Evolutionary conservation across 805 yeast species (phyloP).

Genomic region (Yamadazyma nakazawae): DNA sequence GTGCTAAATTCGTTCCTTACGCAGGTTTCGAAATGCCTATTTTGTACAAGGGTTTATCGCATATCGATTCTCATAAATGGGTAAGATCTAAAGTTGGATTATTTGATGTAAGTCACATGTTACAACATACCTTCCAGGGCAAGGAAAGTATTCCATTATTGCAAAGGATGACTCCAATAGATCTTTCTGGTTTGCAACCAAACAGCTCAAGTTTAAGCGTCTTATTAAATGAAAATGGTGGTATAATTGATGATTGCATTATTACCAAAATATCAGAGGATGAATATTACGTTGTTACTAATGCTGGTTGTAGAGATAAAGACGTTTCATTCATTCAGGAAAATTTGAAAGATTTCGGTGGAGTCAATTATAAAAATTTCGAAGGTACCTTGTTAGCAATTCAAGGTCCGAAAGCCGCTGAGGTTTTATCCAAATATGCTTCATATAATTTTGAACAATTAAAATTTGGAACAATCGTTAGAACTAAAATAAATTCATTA

Average conservation of each 20-base stretch:
- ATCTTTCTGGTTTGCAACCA: slow-evolving; percentile 53
- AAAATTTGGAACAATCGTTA: slow-evolving; percentile 57
- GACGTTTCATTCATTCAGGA: slow-evolving; percentile 63
- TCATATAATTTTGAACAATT: slow-evolving; percentile 54
- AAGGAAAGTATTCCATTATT: slow-evolving; percentile 62
- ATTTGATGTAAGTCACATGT: slow-evolving; percentile 97
- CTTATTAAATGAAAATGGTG: slow-evolving; percentile 64
- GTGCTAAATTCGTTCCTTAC: slow-evolving; percentile 91
- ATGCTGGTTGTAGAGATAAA: slow-evolving; percentile 90
- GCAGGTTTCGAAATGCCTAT: slow-evolving; percentile 98
- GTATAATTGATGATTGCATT: slow-evolving; percentile 91
- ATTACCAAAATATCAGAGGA: slow-evolving; percentile 80
- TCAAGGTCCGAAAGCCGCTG: slow-evolving; percentile 88
- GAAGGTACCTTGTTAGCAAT: slow-evolving; percentile 81
- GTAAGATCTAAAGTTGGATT: slow-evolving; percentile 83
- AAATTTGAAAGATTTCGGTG: slow-evolving; percentile 42
- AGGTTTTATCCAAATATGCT: slow-evolving; percentile 61
- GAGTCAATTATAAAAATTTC: slow-evolving; percentile 44
- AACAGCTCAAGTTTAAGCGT: slow-evolving; percentile 75
- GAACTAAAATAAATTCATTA: slow-evolving; percentile 44
- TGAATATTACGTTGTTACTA: slow-evolving; percentile 83
- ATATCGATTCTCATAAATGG: slow-evolving; percentile 93
- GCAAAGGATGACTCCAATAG: slow-evolving; percentile 86
- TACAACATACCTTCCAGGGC: slow-evolving; percentile 81
- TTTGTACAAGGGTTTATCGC: slow-evolving; percentile 76